These are phyloP conservation scores for Pseudogymnoascus sp. DNA, from an alignment of 2,329 filamentous ascomycete genomes.

Conservation along the genomic window DNA sequence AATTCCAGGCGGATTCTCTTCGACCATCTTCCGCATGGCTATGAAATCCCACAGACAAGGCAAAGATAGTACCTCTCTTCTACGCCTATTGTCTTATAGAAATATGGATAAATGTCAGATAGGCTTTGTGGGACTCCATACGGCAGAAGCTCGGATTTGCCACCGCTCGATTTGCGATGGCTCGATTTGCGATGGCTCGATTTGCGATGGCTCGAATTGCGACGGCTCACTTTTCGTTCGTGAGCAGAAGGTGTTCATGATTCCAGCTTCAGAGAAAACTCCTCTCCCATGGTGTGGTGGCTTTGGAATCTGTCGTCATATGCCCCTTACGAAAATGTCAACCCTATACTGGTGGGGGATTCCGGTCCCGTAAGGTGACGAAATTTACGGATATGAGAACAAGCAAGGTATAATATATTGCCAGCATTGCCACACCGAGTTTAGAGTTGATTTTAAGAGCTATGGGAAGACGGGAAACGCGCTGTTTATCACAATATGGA, in stretches of 20 bases:
- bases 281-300: conserved; percentile 4
- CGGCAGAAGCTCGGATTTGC: conserved; percentile 12
- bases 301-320: conserved; percentile 13
- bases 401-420: conserved; percentile 15
- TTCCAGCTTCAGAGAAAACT: conserved; percentile 11
- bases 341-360: conserved; percentile 11
- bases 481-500: conserved; percentile 18
- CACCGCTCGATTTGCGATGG: neutral
- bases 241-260: conserved; percentile 13
- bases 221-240: conserved; percentile 9
- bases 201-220: neutral
- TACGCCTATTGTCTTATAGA: conserved; percentile 9
- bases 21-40: conserved; percentile 16
- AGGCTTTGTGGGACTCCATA: conserved; percentile 10
- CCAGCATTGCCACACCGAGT: conserved; percentile 14
- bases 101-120: neutral
- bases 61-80: conserved; percentile 4
- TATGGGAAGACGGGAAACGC: conserved; percentile 13
- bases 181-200: neutral
- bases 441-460: conserved; percentile 17
- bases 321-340: neutral
- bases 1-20: conserved; percentile 12
- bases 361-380: neutral
- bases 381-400: conserved; percentile 14
- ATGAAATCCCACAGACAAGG: conserved; percentile 15